Evolutionary conservation across 1,139 yeast genomes (phyloP).

Genomic region (Candida neerlandica): DNA sequence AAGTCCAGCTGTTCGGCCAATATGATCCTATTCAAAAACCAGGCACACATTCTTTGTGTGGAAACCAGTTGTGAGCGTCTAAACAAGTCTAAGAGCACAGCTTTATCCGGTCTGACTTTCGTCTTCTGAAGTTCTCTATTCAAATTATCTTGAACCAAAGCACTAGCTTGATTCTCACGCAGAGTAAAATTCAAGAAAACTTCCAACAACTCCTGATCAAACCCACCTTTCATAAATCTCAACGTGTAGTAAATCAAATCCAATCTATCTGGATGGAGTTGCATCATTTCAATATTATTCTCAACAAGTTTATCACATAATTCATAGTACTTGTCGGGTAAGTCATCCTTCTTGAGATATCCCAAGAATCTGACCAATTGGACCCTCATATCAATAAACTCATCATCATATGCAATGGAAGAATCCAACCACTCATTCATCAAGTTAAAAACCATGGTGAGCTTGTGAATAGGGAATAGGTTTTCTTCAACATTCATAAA

Average conservation of each 20-base stretch:
- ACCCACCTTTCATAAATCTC: conserved; percentile 33
- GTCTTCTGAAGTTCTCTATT: conserved; percentile 22
- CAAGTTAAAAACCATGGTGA: conserved; percentile 59
- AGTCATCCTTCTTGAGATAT: conserved; percentile 23
- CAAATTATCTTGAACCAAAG: conserved; percentile 36
- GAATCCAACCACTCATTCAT: conserved; percentile 61
- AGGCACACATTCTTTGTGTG: conserved; percentile 40
- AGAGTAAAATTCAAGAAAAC: conserved; percentile 21
- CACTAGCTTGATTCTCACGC: conserved; percentile 32
- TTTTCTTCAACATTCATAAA: conserved; percentile 42
- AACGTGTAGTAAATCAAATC: conserved; percentile 53
- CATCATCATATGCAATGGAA: conserved; percentile 60
- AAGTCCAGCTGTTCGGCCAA: conserved; percentile 51
- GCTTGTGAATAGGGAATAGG: conserved; percentile 51
- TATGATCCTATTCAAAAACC: conserved; percentile 38
- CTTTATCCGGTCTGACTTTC: conserved; percentile 19
- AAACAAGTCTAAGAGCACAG: conserved; percentile 26
- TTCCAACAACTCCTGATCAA: conserved; percentile 41
- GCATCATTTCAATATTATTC: conserved; percentile 54
- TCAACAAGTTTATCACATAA: conserved; percentile 42
- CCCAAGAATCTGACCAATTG: conserved; percentile 54
- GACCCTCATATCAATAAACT: conserved; percentile 53
- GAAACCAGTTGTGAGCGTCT: conserved; percentile 23
- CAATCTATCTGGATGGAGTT: conserved; percentile 37
- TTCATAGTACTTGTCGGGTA: conserved; percentile 38